Evolutionary conservation across 1,139 yeast genomes (phyloP), one percentile per base, ranked within the genome.

Genomic region (Kodamaea anthophila): DNA sequence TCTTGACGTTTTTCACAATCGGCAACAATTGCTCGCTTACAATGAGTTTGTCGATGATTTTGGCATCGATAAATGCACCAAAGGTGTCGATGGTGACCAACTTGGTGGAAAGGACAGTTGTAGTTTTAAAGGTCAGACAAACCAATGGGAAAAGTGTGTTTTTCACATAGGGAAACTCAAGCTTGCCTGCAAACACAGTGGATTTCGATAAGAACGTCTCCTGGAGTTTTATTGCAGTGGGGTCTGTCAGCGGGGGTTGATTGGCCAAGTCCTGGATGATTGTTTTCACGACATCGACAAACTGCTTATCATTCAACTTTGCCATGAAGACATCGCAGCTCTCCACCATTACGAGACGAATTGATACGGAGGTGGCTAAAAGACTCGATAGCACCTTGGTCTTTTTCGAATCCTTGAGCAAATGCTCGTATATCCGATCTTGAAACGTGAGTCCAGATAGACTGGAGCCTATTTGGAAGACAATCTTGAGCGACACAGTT

Each of bases 21-120:
- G 96, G 96, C 18, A 88, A 56, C 24, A 91, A 60, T 38, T 82
- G 86, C 31, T 88, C 96, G 23, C 68, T 68, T 15, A 87, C 74
- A 4, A 84, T 74, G 31, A 74, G 69, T 43, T 75, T 78, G 46
- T 91, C 96, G 29, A 88, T 65, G 2, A 76, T 70, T 39, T 74
- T 75, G 33, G 56, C 46, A 9, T 67, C 70, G 9, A 85, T 70
- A 46, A 87, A 59, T 28, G 60, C 55, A 14, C 71, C 69, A 44
- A 91, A 79, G 1, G 84, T 67, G 16, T 66, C 60, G n/a, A 87
- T 65, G 3, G 94, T 74, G 9, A 77, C 68, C 19, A 80, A 61
- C 44, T 91, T 87, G 18, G 88, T 83, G 3, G 84, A 76, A 23
- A 87, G 59, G 23, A 91, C 74, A 0, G 93, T 83, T 1, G 97